Conservation (phyloP, 1,139 yeast species). For the Blastobotrys arbuscula region DNA sequence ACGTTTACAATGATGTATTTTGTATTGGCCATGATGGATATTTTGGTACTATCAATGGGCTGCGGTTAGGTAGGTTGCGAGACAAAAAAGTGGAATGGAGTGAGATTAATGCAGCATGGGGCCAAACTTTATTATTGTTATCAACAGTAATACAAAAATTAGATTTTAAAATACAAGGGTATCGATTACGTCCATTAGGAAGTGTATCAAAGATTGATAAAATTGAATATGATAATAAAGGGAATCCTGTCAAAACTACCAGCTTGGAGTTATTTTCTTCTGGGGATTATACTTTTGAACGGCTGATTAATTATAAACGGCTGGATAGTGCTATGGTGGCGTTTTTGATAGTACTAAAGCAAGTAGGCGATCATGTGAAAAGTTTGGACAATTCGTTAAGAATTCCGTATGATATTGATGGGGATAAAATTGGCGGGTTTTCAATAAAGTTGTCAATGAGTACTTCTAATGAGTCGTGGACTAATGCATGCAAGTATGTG, state of each 20-base stretch:
- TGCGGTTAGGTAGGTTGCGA: constrained; percentile 64
- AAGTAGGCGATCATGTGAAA: constrained; percentile 48
- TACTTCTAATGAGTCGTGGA: constrained; percentile 75
- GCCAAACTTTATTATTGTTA: constrained; percentile 68
- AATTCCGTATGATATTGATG: constrained; percentile 60
- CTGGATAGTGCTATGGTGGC: constrained; percentile 77
- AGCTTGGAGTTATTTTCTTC: constrained; percentile 50
- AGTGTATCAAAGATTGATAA: constrained; percentile 76
- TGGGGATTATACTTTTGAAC: constrained; percentile 64
- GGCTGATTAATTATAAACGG: constrained; percentile 62
- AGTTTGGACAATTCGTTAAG: constrained; percentile 52
- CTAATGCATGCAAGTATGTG: constrained; percentile 77
- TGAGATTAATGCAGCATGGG: constrained; percentile 89
- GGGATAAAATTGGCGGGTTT: constrained; percentile 72
- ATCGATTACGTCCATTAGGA: constrained; percentile 74
- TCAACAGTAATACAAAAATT: constrained; percentile 60
- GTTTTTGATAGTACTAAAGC: constrained; percentile 54
- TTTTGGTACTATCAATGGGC: constrained; percentile 83
- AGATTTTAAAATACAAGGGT: constrained; percentile 50
- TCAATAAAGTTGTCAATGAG: constrained; percentile 65
- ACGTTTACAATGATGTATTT: constrained; percentile 78
- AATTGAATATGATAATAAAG: constrained; percentile 38
- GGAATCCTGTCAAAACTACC: constrained; percentile 34
- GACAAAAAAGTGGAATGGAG: constrained; percentile 69
- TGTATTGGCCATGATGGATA: constrained; percentile 75